Base-by-base conservation (phyloP, 2,329 filamentous ascomycete genomes). In the Tolypocladium cylindrosporum region DNA sequence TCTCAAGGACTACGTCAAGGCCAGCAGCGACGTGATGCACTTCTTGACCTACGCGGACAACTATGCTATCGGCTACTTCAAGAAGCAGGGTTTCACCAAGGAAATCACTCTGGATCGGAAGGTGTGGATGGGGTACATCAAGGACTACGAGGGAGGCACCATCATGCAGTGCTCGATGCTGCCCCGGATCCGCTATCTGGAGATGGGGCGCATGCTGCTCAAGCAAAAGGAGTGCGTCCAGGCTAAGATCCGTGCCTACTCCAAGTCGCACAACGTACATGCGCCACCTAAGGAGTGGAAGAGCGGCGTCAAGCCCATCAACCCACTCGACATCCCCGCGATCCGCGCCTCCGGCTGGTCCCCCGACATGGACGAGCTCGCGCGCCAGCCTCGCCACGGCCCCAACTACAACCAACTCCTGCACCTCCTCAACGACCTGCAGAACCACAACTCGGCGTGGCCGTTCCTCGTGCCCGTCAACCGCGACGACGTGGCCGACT, bases 101-200 rank as follows among this genome's bases (percentile, higher is more conserved):
- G 93, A 99, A 67, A 97, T 99, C 62, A 96, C 92, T 0, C 83
- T 99, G 1, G 89, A 94, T 59, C 89, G 87, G 67, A 86, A 87
- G 2, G 87, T 91, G 4, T 99, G 94, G 94, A 97, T 97, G 94
- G 94, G 94, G 3, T 99, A 97, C 68, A 99, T 99, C 77, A 99
- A 99, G 71, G 94, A 99, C 71, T 99, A 99, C 72, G 94, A 99
- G 74, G 94, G 94, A 59, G 94, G 94, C 59, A 99, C 94, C 0
- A 96, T 99, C 61, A 99, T 99, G 94, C 94, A 99, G 75, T 99
- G 94, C 69, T 91, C 89, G 56, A 97, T 99, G 94, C 82, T 99
- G 24, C 93, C 93, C 9, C 89, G 89, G 61, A 91, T 97, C 57
- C 89, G 94, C 55, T 99, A 99, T 73, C 86, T 99, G 7, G 93